Evolutionary conservation across 148 eudicot genomes (phyloP).

Genomic region (Cornus controversa): DNA sequence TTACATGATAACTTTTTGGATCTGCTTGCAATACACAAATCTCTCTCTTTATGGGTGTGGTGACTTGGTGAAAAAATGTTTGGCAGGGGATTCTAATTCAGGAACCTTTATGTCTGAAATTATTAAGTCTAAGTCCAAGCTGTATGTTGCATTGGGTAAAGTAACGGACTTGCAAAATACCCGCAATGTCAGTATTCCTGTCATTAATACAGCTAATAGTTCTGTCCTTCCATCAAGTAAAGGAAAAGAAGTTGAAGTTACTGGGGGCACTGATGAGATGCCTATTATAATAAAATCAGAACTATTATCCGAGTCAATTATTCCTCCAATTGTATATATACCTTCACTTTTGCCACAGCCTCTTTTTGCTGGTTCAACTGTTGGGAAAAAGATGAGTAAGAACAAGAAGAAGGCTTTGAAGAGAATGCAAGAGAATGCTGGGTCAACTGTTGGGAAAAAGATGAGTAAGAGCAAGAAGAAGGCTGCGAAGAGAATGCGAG

Average conservation of each 20-base stretch:
- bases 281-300: conserved; percentile 11
- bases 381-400: conserved; percentile 32
- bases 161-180: conserved; percentile 11
- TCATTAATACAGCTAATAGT: conserved; percentile 17
- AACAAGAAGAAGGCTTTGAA: too few species aligned
- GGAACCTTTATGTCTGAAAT: conserved; percentile 41
- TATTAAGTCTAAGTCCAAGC: conserved; percentile 48
- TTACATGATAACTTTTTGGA: not conserved
- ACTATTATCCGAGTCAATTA: conserved; percentile 15
- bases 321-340: conserved; percentile 24
- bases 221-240: conserved; percentile 6
- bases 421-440: too few species aligned
- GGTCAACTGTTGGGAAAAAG: too few species aligned
- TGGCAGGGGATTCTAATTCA: conserved; percentile 42
- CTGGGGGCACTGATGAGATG: conserved; percentile 7
- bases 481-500: conserved; percentile 33
- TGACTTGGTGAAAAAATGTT: not conserved
- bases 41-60: not conserved
- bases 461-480: too few species aligned
- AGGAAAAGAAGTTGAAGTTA: conserved; percentile 14
- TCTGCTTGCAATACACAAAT: not conserved
- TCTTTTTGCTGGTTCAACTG: conserved; percentile 17
- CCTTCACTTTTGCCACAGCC: conserved; percentile 28
- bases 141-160: conserved; percentile 29
- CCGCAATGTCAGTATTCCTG: conserved; percentile 1